Evolutionary conservation across 2,329 filamentous ascomycete species (phyloP), one percentile per base, ranked within the genome.

Genomic region (Monilinia laxa): DNA sequence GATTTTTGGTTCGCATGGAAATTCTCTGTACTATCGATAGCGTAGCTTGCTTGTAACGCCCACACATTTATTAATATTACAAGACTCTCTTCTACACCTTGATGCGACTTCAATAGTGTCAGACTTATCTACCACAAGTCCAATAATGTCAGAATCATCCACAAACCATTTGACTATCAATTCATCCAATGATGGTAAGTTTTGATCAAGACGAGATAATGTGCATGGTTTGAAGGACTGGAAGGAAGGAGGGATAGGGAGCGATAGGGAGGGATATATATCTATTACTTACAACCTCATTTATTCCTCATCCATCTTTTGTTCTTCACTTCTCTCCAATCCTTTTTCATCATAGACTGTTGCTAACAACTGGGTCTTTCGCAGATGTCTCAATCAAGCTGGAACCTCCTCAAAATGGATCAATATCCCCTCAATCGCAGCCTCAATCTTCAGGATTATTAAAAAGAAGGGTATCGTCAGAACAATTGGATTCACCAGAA

Each of bases 321-420:
- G 31, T 6, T 35, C 31, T 35, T 35, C 7, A 35, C 5, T 35
- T 9, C 31, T 35, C 5, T 9, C 31, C 31, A 35, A 35, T 35
- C 31, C 31, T 35, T 5, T 35, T 28, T 12, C n/a, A n/a, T 25
- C 16, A 42, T 42, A 25, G 31, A 35, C 31, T 35, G 31, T 35
- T 51, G 6, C 53, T 64, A 38, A 64, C 52, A 40, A 38, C n/a
- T 58, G 9, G 45, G n/a, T 2, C 49, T 35, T 49, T 49, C 4
- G 62, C 52, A 62, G 64, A 62, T 60, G 45, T 65, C 28, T 25
- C 31, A 16, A 62, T 65, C 47, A 65, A 65, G 38, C 25, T 40
- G 16, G 64, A 65, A 53, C 12, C 18, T 9, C 18, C 31, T n/a
- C 45, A 60, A 7, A 45, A 59, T 20, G 6, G 35, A n/a, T 31